These are phyloP conservation scores for Aspergillus persii DNA, from an alignment of 2,329 filamentous ascomycete species.

Conservation along the genomic window DNA sequence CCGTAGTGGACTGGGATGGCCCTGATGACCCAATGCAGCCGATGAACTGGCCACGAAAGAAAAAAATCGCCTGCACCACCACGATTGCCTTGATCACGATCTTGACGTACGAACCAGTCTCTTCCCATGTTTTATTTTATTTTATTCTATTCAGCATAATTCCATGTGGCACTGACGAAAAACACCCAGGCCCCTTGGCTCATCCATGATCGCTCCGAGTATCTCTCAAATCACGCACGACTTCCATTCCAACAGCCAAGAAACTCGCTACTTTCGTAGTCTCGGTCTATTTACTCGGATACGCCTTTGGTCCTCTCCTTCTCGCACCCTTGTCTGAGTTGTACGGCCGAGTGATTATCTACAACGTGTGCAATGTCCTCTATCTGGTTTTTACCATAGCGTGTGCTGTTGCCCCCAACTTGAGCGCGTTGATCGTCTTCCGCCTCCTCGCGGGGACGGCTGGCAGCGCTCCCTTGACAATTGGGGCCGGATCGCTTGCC, in stretches of 20 bases:
- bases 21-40: neutral
- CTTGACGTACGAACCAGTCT: no score
- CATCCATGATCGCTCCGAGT: neutral
- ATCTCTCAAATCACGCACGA: neutral
- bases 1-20: neutral
- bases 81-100: no score
- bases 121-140: neutral
- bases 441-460: constrained; percentile 60
- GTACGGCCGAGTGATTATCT: constrained; percentile 59
- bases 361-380: constrained; percentile 56
- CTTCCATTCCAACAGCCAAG: neutral
- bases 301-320: constrained; percentile 55
- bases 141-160: neutral
- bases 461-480: constrained; percentile 36
- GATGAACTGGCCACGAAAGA: neutral
- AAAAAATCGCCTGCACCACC: neutral
- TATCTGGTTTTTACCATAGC: constrained; percentile 61
- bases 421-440: constrained; percentile 59
- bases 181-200: neutral
- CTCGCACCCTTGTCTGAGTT: constrained; percentile 66
- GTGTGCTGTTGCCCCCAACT: constrained; percentile 55
- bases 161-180: neutral
- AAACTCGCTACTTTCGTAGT: neutral
- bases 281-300: neutral
- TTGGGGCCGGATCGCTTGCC: constrained; percentile 47